These are phyloP conservation scores for Colletotrichum tofieldiae DNA, from an alignment of 2,329 filamentous ascomycete genomes.

Conservation along the genomic window DNA sequence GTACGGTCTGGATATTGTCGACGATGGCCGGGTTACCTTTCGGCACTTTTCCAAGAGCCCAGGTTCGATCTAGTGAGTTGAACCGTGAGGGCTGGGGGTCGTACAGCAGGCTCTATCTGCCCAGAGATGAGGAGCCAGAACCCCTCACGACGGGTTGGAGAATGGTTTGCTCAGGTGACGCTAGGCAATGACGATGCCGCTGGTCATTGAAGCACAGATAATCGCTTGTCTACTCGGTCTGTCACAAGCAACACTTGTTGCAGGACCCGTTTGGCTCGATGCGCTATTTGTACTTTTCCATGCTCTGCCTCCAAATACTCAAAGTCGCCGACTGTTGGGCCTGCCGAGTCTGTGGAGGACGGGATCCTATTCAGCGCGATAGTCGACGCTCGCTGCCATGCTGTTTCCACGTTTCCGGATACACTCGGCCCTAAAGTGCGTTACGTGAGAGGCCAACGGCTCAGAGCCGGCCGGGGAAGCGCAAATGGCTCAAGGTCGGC, in stretches of 20 bases:
- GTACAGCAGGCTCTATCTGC: neutral
- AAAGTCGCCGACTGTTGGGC: too few species aligned
- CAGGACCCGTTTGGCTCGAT: too few species aligned
- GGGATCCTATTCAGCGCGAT: too few species aligned
- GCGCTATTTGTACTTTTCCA: too few species aligned
- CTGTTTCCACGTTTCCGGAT: neutral
- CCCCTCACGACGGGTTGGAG: conserved; percentile 2
- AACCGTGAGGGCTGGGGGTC: neutral
- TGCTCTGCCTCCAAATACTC: too few species aligned
- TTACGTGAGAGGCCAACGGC: neutral
- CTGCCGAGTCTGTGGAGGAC: neutral
- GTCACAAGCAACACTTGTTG: too few species aligned
- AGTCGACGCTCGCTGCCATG: too few species aligned
- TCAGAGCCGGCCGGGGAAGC: neutral
- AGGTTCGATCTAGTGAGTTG: neutral
- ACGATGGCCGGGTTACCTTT: neutral
- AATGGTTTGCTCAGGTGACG: neutral
- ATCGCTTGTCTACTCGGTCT: neutral
- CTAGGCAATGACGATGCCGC: conserved; percentile 14
- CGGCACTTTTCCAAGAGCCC: neutral
- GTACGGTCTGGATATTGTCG: too few species aligned
- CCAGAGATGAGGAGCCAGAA: neutral
- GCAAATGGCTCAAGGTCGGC: conserved; percentile 10
- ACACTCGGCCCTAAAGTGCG: neutral
- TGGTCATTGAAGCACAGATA: neutral